Evolutionary conservation across 2,329 filamentous ascomycete species (phyloP).

Genomic region (Ophidiomyces ophidiicola): DNA sequence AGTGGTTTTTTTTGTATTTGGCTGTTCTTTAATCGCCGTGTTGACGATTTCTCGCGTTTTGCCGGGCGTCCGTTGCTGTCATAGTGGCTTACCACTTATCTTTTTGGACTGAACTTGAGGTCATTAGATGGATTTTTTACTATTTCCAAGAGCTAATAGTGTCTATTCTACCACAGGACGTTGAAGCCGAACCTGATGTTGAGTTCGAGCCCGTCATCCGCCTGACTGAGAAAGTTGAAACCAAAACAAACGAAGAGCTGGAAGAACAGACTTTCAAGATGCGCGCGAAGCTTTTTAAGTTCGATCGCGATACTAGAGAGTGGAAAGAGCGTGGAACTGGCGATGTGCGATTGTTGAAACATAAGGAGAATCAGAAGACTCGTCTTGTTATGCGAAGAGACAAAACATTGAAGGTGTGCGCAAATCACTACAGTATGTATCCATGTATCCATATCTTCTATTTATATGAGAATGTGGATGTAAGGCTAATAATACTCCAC

Average conservation of each 20-base stretch:
- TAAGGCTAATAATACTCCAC: conserved; percentile 15
- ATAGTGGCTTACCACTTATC: too few relatives aligned
- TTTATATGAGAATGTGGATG: not conserved
- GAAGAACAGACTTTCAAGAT: conserved; percentile 99
- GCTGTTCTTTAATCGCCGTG: too few relatives aligned
- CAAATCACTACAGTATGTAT: conserved; percentile 92
- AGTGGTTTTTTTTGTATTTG: conserved; percentile 15
- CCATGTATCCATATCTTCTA: not conserved
- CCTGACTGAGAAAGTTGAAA: conserved; percentile 92
- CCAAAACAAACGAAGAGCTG: conserved; percentile 94
- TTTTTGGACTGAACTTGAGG: not conserved
- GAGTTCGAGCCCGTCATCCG: conserved; percentile 96
- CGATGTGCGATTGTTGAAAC: conserved; percentile 91
- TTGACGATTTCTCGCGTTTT: too few relatives aligned
- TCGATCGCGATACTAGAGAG: conserved; percentile 79
- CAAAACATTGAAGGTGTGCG: conserved; percentile 99
- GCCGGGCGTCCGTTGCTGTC: too few relatives aligned
- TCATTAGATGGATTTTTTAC: not conserved
- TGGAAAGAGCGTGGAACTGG: conserved; percentile 99
- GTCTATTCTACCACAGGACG: conserved; percentile 40
- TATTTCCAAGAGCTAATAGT: conserved; percentile 1
- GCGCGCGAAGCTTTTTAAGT: conserved; percentile 99
- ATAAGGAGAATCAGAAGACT: conserved; percentile 97
- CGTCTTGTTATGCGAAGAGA: conserved; percentile 96
- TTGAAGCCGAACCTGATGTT: conserved; percentile 78